A percentile compares a stretch with the other conserved stretches of the same genome.
Evolutionary conservation across 192 early-diverging fungal genomes (phyloP).

Genomic region (Diversispora epigaea): DNA sequence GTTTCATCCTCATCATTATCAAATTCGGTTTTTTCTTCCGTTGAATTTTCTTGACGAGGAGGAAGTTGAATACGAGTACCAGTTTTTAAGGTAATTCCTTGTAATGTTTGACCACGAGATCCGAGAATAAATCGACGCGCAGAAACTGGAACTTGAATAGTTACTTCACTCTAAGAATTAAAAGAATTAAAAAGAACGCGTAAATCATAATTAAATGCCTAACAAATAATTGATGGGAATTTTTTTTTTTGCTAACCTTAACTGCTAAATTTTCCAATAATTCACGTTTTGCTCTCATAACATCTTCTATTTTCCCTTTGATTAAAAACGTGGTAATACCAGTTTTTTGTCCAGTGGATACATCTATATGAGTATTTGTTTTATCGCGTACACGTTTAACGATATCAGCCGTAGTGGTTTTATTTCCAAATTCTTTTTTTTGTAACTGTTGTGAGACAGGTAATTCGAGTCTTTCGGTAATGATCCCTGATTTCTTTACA

Average conservation of each 20-base stretch:
- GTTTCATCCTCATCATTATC: conserved; percentile 63
- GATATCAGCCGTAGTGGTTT: conserved; percentile 51
- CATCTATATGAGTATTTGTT: conserved; percentile 79
- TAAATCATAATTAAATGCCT: not conserved
- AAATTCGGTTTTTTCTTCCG: conserved; percentile 38
- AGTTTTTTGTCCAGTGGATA: conserved; percentile 70
- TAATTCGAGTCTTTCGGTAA: conserved; percentile 28
- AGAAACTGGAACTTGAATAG: conserved; percentile 70
- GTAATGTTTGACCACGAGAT: conserved; percentile 74
- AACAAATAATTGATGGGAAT: too few species aligned
- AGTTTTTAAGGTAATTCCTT: conserved; percentile 72
- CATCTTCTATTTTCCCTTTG: conserved; percentile 75
- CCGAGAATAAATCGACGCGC: conserved; percentile 84
- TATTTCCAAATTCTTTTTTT: conserved; percentile 31
- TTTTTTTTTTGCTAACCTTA: conserved; percentile 65
- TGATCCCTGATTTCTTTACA: not conserved
- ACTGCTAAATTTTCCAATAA: conserved; percentile 69
- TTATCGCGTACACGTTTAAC: conserved; percentile 62
- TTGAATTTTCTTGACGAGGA: conserved; percentile 48
- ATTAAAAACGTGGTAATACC: conserved; percentile 81
- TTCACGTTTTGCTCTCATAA: conserved; percentile 77
- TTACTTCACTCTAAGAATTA: conserved; percentile 39
- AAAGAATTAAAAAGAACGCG: not conserved
- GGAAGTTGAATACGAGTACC: conserved; percentile 74
- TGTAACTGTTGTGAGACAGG: conserved; percentile 26